Evolutionary conservation across 2,329 filamentous ascomycete species (phyloP).

Genomic region (Lasiodiplodia gonubiensis): DNA sequence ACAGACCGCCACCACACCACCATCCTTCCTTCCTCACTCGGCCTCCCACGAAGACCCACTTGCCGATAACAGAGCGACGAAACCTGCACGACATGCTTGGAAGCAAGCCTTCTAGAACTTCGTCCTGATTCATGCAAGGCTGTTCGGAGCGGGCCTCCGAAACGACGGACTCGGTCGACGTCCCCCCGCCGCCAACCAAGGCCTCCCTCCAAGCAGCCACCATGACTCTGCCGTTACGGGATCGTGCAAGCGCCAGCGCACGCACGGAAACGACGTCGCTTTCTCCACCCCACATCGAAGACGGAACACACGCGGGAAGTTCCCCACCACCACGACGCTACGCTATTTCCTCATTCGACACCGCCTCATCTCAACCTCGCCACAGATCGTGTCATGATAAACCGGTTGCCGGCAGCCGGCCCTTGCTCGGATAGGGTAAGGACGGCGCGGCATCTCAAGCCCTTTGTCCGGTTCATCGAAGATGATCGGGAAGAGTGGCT

Average conservation of each 20-base stretch:
- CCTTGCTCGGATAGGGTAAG: not conserved
- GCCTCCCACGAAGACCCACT: not conserved
- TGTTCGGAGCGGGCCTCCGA: not conserved
- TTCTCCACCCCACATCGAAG: not conserved
- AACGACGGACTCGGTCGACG: not conserved
- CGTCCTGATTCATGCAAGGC: not conserved
- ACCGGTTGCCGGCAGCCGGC: not conserved
- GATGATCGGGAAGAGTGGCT: not conserved
- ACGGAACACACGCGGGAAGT: not conserved
- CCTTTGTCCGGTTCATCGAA: not conserved
- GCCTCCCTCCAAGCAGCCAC: not conserved
- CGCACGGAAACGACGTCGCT: not conserved
- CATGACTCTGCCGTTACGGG: not conserved
- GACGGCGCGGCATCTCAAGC: not conserved
- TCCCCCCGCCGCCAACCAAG: no score
- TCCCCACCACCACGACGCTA: not conserved
- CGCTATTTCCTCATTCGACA: constrained; percentile 21
- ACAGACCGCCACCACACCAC: constrained; percentile 13
- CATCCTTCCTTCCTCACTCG: not conserved
- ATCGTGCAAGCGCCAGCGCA: not conserved
- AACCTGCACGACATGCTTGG: constrained; percentile 1
- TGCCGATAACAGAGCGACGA: not conserved
- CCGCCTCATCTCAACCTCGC: constrained; percentile 3
- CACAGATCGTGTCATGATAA: not conserved
- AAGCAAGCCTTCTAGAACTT: constrained; percentile 5